Evolutionary conservation across 225 moss, liverwort and hornwort species (phyloP).

Genomic region (Pseudoscleropodium purum): DNA sequence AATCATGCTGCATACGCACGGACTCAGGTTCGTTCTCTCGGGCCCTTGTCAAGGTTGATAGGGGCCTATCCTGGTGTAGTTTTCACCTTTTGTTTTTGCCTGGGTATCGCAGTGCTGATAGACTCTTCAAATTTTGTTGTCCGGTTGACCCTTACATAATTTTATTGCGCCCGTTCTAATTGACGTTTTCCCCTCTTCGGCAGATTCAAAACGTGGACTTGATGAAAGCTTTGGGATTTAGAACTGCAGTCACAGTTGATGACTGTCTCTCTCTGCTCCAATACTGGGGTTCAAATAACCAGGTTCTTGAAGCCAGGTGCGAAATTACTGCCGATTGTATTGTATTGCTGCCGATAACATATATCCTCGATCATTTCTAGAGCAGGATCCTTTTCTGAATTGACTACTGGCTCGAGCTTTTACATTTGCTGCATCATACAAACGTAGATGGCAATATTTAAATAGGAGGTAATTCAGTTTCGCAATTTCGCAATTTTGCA

Average conservation of each 20-base stretch:
- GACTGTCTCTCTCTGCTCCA: conserved; percentile 62
- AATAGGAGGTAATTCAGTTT: not conserved
- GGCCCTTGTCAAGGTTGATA: not conserved
- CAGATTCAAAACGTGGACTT: conserved; percentile 62
- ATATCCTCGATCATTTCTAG: not conserved
- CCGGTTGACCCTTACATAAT: not conserved
- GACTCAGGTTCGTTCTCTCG: conserved; percentile 26
- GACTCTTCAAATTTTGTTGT: not conserved
- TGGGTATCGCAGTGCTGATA: not conserved
- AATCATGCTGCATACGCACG: conserved; percentile 50
- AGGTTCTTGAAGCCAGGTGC: conserved; percentile 63
- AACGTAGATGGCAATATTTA: not conserved
- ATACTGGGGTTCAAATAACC: conserved; percentile 29
- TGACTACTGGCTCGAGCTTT: not conserved
- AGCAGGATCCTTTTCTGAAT: not conserved
- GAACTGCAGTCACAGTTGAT: conserved; percentile 56
- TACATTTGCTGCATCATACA: not conserved
- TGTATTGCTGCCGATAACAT: not conserved
- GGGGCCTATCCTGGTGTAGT: not conserved
- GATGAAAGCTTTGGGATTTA: conserved; percentile 62
- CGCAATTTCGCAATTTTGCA: not conserved
- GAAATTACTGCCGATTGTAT: not conserved
- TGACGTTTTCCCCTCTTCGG: not conserved
- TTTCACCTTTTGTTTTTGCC: not conserved
- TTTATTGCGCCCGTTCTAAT: not conserved